Evolutionary conservation across 139 green algal species (phyloP), one percentile per base, ranked within the genome.

Genomic region (Chlamydomonas incerta): DNA sequence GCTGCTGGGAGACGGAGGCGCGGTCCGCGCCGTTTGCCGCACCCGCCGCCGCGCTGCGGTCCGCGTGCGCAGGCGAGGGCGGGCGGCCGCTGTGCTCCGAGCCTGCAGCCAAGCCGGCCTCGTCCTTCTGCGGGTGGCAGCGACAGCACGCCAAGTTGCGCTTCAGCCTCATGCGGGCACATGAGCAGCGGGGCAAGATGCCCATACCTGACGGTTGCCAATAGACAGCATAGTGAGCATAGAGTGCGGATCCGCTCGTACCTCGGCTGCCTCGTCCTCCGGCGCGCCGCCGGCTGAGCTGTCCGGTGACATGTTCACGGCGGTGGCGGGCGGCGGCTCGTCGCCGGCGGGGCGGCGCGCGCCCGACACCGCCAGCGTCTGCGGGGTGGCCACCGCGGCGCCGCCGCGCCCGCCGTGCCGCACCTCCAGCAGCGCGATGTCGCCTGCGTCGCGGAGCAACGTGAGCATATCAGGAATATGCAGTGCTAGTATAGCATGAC

Each of bases 311-410:
- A 46, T 11, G 2, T 62, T 83, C 18, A 73, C 76, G 28, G 60
- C 62, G 5, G 76, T 83, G 62, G 63, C 76, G 11, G 76, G 76
- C 35, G 76, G 76, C 37, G 76, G 62, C 37, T 83, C 76, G 6
- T 62, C 76, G n/a, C 76, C 76, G 17, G 76, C 76, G 3, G 76
- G 35, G 60, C 60, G 37, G 41, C 76, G 24, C 26, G 11, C 20
- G 14, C 15, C 47, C 11, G 29, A n/a, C 2, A 29, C 17, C 28
- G 29, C 37, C 35, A 62, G 71, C 71, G 52, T 28, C 18, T 62
- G 71, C 47, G 52, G n/a, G 14, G 33, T 29, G 17, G 47, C 29
- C 47, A 10, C 21, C 29, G 47, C 72, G 28, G 58, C 28, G 18
- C 41, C 14, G 28, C 72, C 9, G 13, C 29, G 52, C 23, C 57